phyloP scores from a whole-genome alignment of 768 basidiomycete genomes.

The Suillus ampliporus region DNA sequence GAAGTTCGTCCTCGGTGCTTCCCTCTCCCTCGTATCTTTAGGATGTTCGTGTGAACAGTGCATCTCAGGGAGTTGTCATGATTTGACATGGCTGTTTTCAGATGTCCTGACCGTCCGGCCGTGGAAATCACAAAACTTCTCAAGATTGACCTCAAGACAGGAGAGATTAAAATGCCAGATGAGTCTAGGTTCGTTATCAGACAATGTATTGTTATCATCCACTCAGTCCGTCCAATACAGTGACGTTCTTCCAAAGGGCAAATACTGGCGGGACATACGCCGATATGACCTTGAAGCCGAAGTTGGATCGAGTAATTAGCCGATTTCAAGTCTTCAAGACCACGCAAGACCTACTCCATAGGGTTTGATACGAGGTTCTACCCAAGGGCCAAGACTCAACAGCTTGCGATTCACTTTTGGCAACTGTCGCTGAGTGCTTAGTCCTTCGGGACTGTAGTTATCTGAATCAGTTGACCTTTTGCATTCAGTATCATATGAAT shows the following conservation, averaged over 20 bases:
- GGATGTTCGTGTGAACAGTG: constrained; percentile 54
- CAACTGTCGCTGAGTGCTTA: not conserved
- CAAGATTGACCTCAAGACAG: constrained; percentile 50
- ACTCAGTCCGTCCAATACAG: constrained; percentile 28
- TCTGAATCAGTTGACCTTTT: not conserved
- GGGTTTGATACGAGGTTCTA: not conserved
- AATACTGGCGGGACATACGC: constrained; percentile 39
- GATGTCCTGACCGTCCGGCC: constrained; percentile 69
- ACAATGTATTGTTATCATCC: not conserved
- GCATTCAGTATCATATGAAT: constrained; percentile 2
- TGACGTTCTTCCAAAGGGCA: constrained; percentile 34
- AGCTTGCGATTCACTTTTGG: not conserved
- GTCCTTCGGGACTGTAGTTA: not conserved
- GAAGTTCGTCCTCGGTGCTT: constrained; percentile 57
- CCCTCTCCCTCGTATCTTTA: constrained; percentile 77
- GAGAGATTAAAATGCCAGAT: constrained; percentile 56
- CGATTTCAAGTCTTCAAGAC: not conserved
- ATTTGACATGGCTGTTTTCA: constrained; percentile 34
- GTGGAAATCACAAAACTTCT: constrained; percentile 72
- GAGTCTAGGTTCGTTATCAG: constrained; percentile 44
- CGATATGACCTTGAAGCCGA: constrained; percentile 24
- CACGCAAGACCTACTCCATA: not conserved
- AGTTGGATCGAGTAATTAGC: constrained; percentile 12
- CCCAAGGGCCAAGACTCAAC: not conserved
- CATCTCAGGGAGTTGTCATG: not conserved